These are phyloP conservation scores for Candida verbasci DNA, from an alignment of 805 yeast species.

Conservation along the genomic window DNA sequence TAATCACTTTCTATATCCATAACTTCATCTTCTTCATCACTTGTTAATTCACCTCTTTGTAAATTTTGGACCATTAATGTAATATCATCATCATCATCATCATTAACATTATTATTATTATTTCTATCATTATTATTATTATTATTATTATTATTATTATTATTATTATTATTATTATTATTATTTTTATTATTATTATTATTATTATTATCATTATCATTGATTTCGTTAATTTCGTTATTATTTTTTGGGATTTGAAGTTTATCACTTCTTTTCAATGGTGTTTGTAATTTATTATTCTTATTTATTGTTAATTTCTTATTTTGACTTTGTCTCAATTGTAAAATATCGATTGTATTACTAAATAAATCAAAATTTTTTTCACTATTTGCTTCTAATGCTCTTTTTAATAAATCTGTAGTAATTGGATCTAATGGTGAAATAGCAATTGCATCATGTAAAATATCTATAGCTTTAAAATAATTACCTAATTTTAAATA, in stretches of 20 bases:
- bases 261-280: slow-evolving; percentile 11
- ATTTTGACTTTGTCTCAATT: not conserved
- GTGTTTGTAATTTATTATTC: slow-evolving; percentile 17
- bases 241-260: not conserved
- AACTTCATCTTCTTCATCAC: slow-evolving; percentile 45
- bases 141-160: slow-evolving; percentile 2
- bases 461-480: slow-evolving; percentile 63
- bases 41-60: slow-evolving; percentile 43
- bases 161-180: slow-evolving; percentile 5
- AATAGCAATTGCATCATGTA: slow-evolving; percentile 79
- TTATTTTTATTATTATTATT: not conserved
- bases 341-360: slow-evolving; percentile 7
- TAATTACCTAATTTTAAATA: slow-evolving; percentile 64
- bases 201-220: not conserved
- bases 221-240: slow-evolving; percentile 5
- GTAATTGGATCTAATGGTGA: slow-evolving; percentile 82
- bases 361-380: slow-evolving; percentile 21
- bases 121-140: not conserved
- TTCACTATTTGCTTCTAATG: slow-evolving; percentile 54
- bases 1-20: slow-evolving; percentile 62
- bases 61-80: slow-evolving; percentile 34
- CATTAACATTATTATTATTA: not conserved
- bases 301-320: slow-evolving; percentile 2
- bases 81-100: slow-evolving; percentile 7
- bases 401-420: slow-evolving; percentile 72